Evolutionary conservation across 2,329 filamentous ascomycete species (phyloP).

Genomic region (Apiospora aurea): DNA sequence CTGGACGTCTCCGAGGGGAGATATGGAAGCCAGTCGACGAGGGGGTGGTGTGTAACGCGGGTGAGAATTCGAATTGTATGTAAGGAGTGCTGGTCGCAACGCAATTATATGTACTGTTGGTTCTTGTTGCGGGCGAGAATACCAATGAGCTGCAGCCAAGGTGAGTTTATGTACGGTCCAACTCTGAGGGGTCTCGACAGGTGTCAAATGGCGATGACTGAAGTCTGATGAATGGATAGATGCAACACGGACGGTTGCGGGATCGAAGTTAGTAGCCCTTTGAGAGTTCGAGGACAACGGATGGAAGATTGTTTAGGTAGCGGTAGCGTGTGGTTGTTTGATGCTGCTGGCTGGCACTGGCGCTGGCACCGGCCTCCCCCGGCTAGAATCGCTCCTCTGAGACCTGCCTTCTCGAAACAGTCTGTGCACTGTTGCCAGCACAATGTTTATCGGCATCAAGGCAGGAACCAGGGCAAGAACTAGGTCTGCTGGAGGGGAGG

Average conservation of each 20-base stretch:
- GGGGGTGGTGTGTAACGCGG: background rate
- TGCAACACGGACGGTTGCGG: constrained; percentile 19
- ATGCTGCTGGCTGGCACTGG: background rate
- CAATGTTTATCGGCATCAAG: constrained; percentile 13
- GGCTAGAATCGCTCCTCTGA: constrained; percentile 14
- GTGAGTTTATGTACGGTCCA: constrained; percentile 7
- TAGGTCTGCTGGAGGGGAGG: background rate
- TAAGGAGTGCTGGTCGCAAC: background rate
- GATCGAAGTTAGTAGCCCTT: constrained; percentile 2
- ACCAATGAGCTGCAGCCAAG: constrained; percentile 8
- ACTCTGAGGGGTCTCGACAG: background rate
- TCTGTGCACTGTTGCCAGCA: constrained; percentile 22
- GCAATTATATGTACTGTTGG: background rate
- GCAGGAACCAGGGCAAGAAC: constrained; percentile 5
- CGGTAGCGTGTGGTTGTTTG: constrained; percentile 23
- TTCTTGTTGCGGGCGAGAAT: background rate
- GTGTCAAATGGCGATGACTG: constrained; percentile 11
- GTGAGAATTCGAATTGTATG: background rate
- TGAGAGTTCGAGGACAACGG: constrained; percentile 16
- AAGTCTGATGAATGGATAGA: constrained; percentile 18
- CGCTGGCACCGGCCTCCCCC: background rate
- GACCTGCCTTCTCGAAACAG: constrained; percentile 1
- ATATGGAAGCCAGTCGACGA: background rate
- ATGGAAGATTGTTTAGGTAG: background rate
- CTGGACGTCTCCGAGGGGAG: background rate